Percentiles rank a stretch among this genome's conserved stretches.
phyloP scores from a whole-genome alignment of 805 yeast genomes.

The Pichia rugopelliculosa region DNA sequence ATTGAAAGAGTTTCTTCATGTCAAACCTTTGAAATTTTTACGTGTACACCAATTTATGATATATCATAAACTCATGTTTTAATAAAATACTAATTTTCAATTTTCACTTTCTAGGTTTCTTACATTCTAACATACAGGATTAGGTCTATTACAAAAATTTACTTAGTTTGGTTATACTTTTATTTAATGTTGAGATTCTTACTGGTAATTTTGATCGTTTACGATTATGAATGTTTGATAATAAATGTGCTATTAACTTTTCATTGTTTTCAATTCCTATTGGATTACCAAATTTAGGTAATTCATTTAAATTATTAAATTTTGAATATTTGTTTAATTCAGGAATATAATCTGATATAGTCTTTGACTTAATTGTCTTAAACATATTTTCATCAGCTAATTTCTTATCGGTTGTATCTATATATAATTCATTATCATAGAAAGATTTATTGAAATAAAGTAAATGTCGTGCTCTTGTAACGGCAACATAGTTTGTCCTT shows the following conservation, averaged over 20 bases:
- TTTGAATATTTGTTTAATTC: constrained; percentile 2
- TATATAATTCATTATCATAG: constrained; percentile 15
- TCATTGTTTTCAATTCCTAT: background rate
- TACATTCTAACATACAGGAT: no score
- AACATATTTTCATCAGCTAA: background rate
- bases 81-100: background rate
- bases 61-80: background rate
- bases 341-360: constrained; percentile 8
- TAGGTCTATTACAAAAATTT: background rate
- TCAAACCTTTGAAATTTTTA: background rate
- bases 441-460: constrained; percentile 31
- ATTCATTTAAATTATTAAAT: constrained; percentile 6
- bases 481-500: constrained; percentile 47
- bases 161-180: background rate
- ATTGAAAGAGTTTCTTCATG: background rate
- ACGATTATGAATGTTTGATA: background rate
- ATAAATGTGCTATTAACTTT: background rate
- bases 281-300: constrained; percentile 6
- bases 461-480: constrained; percentile 52
- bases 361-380: background rate
- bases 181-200: background rate
- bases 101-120: background rate
- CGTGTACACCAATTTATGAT: background rate
- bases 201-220: background rate
- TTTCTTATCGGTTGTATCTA: constrained; percentile 14